A percentile compares a stretch with the other conserved stretches of the same genome.
Evolutionary conservation across 805 yeast species (phyloP).

Genomic region (Saccharomycopsis oosterbeekiorum): DNA sequence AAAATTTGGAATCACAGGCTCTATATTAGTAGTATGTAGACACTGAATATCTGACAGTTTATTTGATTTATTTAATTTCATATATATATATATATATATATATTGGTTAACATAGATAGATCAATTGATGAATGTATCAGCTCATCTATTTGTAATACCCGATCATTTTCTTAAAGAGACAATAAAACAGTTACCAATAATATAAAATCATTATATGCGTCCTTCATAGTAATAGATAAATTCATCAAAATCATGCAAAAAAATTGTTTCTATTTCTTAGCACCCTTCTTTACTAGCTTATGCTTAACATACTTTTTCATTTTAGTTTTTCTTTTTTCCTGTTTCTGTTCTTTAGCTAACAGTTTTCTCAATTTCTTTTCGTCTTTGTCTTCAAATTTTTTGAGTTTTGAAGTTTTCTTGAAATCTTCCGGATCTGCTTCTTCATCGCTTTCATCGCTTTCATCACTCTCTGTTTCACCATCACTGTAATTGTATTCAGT

Average conservation of each 20-base stretch:
- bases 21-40: too few relatives aligned
- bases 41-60: too few relatives aligned
- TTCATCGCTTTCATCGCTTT: conserved; percentile 24
- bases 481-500: conserved; percentile 27
- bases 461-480: conserved; percentile 22
- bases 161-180: too few relatives aligned
- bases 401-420: conserved; percentile 45
- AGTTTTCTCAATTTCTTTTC: conserved; percentile 65
- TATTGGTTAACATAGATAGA: too few relatives aligned
- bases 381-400: conserved; percentile 72
- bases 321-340: conserved; percentile 71
- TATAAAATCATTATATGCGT: too few relatives aligned
- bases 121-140: too few relatives aligned
- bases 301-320: conserved; percentile 79
- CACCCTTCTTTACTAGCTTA: conserved; percentile 54
- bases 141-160: too few relatives aligned
- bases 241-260: not conserved
- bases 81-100: too few relatives aligned
- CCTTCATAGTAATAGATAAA: too few relatives aligned
- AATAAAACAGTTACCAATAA: too few relatives aligned
- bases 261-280: conserved; percentile 25
- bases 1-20: too few relatives aligned
- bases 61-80: too few relatives aligned
- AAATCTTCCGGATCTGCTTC: conserved; percentile 27
- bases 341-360: conserved; percentile 64